Evolutionary conservation across 805 yeast species (phyloP), one percentile per base, ranked within the genome.

Genomic region (Saccharomyces paradoxus): DNA sequence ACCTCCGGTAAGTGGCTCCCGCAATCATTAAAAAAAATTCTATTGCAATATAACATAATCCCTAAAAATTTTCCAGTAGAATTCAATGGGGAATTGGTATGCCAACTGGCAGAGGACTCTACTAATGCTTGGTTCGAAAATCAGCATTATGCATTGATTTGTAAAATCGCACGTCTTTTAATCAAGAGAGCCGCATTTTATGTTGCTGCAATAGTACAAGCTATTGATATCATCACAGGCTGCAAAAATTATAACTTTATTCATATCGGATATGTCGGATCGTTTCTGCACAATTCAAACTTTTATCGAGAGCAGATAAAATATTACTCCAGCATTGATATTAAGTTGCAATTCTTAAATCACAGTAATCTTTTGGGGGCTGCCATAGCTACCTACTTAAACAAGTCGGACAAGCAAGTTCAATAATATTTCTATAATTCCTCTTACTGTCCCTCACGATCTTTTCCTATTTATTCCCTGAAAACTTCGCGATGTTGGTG

Each of bases 301-400:
- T 55, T 50, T 46, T 65, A 63, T 50, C 60, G 56, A 47, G 53
- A 60, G 30, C 59, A 56, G 46, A 58, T 66, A 14, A 29, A 27
- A 6, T 13, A 37, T 4, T 46, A 53, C 29, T 62, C 68, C 5
- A 46, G 51, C 5, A 54, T 55, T 26, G 41, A 30, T 2, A 55
- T 65, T 13, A 49, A 53, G 26, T 56, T 67, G 8, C 48, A 56
- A 10, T 64, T 59, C 28, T 49, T 66, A 9, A 56, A 60, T 14
- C 58, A 66, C 50, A 67, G 71, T 56, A 63, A 63, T 51, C 52
- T 67, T 44, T 50, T 62, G 41, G 71, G 71, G 29, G 64, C 69
- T 8, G 64, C 65, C 10, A 56, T 66, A 28, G 61, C 65, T 9
- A 58, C 60, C 3, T 55, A 55, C 31, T 13, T 60, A 44, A 46